Percentiles rank a stretch among this genome's conserved stretches.
These are phyloP conservation scores for Podila horticola DNA, from an alignment of 192 early-diverging fungal species.

Conservation along the genomic window DNA sequence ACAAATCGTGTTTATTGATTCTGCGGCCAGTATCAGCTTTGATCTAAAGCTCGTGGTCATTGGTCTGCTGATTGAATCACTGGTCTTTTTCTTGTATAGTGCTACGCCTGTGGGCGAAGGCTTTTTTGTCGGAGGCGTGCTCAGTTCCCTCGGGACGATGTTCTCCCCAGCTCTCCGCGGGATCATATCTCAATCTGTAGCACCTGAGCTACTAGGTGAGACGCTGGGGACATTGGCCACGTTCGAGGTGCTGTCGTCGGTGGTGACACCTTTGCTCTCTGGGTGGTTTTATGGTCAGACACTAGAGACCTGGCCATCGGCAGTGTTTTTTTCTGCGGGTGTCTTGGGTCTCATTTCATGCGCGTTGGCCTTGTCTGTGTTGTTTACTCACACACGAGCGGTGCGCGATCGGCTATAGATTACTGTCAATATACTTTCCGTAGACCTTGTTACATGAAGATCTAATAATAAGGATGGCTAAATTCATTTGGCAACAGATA, in stretches of 20 bases:
- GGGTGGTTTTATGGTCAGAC: conserved; percentile 18
- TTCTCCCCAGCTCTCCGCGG: conserved; percentile 35
- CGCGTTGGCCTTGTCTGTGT: background rate
- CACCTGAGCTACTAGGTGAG: conserved; percentile 21
- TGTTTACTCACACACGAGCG: background rate
- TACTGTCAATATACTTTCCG: too few relatives aligned
- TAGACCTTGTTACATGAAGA: too few relatives aligned
- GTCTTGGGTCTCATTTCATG: background rate
- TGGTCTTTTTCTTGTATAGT: conserved; percentile 21
- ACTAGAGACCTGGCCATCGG: conserved; percentile 7
- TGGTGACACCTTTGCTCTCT: conserved; percentile 8
- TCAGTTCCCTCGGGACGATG: conserved; percentile 20
- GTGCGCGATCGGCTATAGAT: too few relatives aligned
- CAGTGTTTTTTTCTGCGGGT: conserved; percentile 10
- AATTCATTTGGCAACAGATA: too few relatives aligned
- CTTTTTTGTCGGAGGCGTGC: conserved; percentile 26
- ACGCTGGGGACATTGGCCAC: conserved; percentile 35
- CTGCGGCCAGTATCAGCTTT: conserved; percentile 18
- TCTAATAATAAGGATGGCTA: too few relatives aligned
- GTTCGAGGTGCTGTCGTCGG: conserved; percentile 25
- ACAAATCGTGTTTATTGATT: too few relatives aligned
- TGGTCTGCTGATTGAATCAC: conserved; percentile 10
- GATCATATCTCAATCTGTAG: conserved; percentile 28
- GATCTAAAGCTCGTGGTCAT: conserved; percentile 21
- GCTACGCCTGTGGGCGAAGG: conserved; percentile 13